Conservation (phyloP, 257 asterid genomes). For the Thymus quinquecostatus region DNA sequence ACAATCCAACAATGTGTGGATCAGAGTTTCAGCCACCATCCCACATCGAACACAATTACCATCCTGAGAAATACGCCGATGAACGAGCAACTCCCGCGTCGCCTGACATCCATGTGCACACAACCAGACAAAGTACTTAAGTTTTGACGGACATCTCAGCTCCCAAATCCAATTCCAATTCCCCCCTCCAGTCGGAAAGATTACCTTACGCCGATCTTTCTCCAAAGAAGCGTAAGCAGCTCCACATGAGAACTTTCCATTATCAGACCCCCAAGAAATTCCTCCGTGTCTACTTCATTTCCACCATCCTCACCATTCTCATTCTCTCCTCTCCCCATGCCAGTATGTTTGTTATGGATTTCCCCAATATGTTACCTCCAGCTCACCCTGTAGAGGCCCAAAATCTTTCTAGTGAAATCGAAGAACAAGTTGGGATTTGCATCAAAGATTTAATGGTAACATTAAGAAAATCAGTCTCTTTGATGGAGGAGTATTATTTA, state of each 20-base stretch:
- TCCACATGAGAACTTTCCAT: no score
- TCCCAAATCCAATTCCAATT: no score
- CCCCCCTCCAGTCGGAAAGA: no score
- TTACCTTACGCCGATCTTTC: no score
- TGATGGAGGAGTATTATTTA: slow-evolving; percentile 65
- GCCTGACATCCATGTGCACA: slow-evolving; percentile 18
- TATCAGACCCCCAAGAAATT: slow-evolving; percentile 60
- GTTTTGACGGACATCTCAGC: no score
- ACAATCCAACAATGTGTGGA: no score
- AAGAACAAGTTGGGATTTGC: slow-evolving; percentile 94
- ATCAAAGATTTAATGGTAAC: slow-evolving; percentile 94
- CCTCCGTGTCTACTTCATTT: slow-evolving; percentile 49
- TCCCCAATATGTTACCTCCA: slow-evolving; percentile 79
- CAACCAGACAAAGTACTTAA: slow-evolving; percentile 40
- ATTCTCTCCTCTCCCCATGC: slow-evolving; percentile 42
- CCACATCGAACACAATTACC: no score
- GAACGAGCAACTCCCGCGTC: no score
- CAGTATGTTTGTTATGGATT: slow-evolving; percentile 48
- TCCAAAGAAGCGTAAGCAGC: no score
- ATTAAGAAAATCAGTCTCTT: slow-evolving; percentile 94
- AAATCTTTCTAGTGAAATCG: slow-evolving; percentile 87
- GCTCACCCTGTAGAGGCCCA: slow-evolving; percentile 86
- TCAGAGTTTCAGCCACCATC: no score
- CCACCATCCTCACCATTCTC: slow-evolving; percentile 46
- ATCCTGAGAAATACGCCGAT: slow-evolving; percentile 65